These are phyloP conservation scores for Pestalotiopsis sp. DNA, from an alignment of 2,329 filamentous ascomycete genomes.

Conservation along the genomic window DNA sequence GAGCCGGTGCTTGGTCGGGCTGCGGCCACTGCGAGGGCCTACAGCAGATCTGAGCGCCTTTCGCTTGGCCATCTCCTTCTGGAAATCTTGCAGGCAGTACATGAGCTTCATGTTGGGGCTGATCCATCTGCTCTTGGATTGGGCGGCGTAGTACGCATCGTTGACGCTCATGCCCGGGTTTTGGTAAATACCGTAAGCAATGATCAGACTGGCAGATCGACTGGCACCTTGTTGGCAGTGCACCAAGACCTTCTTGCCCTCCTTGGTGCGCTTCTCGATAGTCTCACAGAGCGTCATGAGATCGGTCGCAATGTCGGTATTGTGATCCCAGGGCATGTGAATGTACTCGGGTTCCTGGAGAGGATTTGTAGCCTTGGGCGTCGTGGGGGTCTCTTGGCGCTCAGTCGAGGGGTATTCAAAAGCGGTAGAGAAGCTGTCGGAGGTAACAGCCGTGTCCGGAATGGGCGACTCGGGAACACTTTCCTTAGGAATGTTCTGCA, in stretches of 20 bases:
- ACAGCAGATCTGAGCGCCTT: constrained; percentile 49
- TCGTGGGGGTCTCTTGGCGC: constrained; percentile 53
- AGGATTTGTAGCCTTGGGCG: constrained; percentile 52
- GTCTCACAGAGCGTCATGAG: constrained; percentile 74
- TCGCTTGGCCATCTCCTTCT: constrained; percentile 62
- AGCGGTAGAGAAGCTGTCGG: constrained; percentile 62
- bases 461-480: constrained; percentile 46
- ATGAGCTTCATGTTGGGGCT: constrained; percentile 91
- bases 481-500: constrained; percentile 28
- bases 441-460: constrained; percentile 60
- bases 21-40: constrained; percentile 53
- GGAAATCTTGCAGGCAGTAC: constrained; percentile 85
- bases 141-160: constrained; percentile 80
- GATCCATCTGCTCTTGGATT: constrained; percentile 83
- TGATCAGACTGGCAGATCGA: constrained; percentile 82
- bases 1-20: constrained; percentile 62
- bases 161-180: constrained; percentile 78
- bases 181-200: constrained; percentile 82
- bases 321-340: constrained; percentile 87
- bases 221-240: constrained; percentile 89
- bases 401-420: constrained; percentile 57
- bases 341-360: constrained; percentile 74
- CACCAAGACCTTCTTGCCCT: constrained; percentile 78
- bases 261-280: constrained; percentile 72
- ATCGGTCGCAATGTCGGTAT: constrained; percentile 82